Conservation (phyloP, 176 grass and related monocot species). For the Tuctoria greenei region DNA sequence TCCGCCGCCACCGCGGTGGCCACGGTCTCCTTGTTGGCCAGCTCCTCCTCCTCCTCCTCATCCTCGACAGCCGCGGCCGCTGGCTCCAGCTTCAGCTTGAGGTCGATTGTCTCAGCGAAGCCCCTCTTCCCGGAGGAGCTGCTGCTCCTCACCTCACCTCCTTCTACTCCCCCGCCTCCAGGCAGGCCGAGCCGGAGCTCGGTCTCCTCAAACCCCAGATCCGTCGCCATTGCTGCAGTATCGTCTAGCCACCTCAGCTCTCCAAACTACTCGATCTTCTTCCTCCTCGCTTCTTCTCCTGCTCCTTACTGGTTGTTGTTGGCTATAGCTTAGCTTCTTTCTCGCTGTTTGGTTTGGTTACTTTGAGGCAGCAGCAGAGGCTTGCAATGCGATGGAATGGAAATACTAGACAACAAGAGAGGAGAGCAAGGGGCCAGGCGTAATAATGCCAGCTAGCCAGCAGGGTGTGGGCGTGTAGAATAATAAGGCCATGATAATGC, state of each 20-base stretch:
- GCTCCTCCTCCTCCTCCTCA: neutral
- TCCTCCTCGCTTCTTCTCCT: neutral
- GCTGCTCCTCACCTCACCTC: slow-evolving; percentile 43
- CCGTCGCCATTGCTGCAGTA: slow-evolving; percentile 44
- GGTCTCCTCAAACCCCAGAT: slow-evolving; percentile 69
- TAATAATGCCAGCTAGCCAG: slow-evolving; percentile 35
- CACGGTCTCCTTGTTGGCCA: neutral
- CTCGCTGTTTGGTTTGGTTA: neutral
- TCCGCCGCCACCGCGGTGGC: neutral
- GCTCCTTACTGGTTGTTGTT: neutral
- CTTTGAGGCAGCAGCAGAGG: neutral
- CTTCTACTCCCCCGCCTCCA: slow-evolving; percentile 34
- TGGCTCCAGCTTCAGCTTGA: slow-evolving; percentile 81
- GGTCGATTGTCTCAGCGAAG: slow-evolving; percentile 86
- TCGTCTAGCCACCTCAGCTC: neutral
- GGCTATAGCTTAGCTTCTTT: neutral
- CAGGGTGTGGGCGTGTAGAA: slow-evolving; percentile 43
- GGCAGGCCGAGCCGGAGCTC: slow-evolving; percentile 96
- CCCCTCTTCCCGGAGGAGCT: slow-evolving; percentile 68
- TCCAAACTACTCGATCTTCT: neutral
- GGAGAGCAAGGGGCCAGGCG: slow-evolving; percentile 15
- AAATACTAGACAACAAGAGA: slow-evolving; percentile 39
- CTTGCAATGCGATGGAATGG: slow-evolving; percentile 10
- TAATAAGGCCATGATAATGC: slow-evolving; percentile 48
- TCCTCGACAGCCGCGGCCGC: slow-evolving; percentile 6